Conservation (phyloP, 2,329 filamentous ascomycete genomes). For the Colletotrichum karsti region DNA sequence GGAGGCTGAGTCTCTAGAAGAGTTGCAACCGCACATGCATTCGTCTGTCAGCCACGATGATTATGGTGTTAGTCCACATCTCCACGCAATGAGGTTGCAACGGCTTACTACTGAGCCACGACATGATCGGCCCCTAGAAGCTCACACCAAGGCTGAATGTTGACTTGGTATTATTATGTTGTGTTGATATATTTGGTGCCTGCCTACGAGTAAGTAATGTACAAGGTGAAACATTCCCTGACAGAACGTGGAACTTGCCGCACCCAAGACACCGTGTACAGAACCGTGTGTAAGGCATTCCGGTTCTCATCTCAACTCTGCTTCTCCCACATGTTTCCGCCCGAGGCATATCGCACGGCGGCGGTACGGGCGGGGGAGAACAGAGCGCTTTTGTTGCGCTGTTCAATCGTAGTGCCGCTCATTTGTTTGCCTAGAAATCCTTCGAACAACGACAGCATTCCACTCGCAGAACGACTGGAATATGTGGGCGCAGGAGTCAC, state of each 20-base stretch:
- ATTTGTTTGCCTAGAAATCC: too few relatives aligned
- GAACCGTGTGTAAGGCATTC: not conserved
- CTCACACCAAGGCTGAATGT: too few relatives aligned
- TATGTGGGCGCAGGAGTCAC: not conserved
- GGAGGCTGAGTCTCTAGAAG: not conserved
- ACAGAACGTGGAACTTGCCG: constrained; percentile 16
- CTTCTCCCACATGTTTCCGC: not conserved
- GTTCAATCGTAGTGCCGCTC: not conserved
- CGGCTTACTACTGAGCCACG: not conserved
- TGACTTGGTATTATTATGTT: too few relatives aligned
- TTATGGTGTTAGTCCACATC: not conserved
- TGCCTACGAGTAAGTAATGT: not conserved
- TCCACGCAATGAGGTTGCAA: not conserved
- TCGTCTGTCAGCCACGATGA: not conserved
- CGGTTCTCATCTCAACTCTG: not conserved
- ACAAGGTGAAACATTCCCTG: constrained; percentile 14
- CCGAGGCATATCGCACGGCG: not conserved
- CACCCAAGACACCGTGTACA: not conserved
- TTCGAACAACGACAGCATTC: not conserved
- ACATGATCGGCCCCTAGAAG: too few relatives aligned
- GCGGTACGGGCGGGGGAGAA: too few relatives aligned
- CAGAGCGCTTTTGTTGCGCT: too few relatives aligned
- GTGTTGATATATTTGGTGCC: too few relatives aligned
- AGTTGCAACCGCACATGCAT: too few relatives aligned
- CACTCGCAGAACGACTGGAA: not conserved